A percentile compares a stretch with the other conserved stretches of the same genome.
These are phyloP conservation scores for Cystobasidium tubakii DNA, from an alignment of 768 basidiomycete species.

Conservation along the genomic window DNA sequence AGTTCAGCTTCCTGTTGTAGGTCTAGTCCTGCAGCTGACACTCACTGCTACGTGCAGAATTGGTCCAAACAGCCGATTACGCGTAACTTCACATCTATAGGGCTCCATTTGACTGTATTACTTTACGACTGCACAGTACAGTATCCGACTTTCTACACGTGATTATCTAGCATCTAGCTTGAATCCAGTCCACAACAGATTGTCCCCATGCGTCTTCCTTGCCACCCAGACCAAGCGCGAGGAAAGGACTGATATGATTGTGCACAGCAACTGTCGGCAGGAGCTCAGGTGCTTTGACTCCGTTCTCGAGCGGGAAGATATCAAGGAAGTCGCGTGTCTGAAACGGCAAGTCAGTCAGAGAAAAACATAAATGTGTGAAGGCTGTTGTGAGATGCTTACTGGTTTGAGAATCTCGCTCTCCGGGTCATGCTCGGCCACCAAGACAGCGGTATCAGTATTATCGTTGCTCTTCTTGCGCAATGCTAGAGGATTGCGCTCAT, in stretches of 20 bases:
- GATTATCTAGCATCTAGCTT: not conserved
- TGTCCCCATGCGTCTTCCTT: constrained; percentile 15
- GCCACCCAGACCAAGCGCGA: not conserved
- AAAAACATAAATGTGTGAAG: not conserved
- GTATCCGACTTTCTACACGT: no score
- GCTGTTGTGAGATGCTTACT: not conserved
- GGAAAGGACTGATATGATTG: constrained; percentile 27
- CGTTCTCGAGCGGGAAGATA: constrained; percentile 10
- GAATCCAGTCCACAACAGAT: not conserved
- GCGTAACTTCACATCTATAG: no score
- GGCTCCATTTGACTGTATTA: no score
- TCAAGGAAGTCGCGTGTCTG: constrained; percentile 17
- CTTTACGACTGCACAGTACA: no score
- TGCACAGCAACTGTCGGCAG: not conserved
- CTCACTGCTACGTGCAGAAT: no score
- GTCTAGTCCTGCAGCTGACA: no score
- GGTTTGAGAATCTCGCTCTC: constrained; percentile 18
- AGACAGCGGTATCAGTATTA: not conserved
- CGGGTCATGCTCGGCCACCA: constrained; percentile 1
- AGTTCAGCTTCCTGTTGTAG: no score
- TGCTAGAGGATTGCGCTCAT: constrained; percentile 5
- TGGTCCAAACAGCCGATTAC: no score
- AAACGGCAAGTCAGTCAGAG: not conserved
- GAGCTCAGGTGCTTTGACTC: constrained; percentile 3
- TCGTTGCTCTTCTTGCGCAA: constrained; percentile 20